Conservation (phyloP, 306 rosid genomes). For the Cicer judaicum region DNA sequence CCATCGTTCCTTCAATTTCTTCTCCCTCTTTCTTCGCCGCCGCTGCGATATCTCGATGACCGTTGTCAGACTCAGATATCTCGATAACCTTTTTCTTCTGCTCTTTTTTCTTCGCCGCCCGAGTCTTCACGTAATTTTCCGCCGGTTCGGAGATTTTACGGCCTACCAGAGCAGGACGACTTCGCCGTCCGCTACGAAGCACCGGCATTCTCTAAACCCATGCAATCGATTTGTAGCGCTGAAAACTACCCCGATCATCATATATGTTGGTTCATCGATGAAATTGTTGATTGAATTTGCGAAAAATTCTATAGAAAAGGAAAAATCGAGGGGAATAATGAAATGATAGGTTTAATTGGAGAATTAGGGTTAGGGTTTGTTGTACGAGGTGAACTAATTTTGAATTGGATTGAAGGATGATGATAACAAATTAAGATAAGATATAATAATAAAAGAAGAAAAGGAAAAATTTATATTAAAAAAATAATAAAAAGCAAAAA, state of each 20-base stretch:
- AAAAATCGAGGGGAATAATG: not conserved
- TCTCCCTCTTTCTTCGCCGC: slow-evolving; percentile 36
- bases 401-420: slow-evolving; percentile 7
- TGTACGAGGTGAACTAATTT: slow-evolving; percentile 5
- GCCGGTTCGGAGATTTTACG: slow-evolving; percentile 52
- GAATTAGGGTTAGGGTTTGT: slow-evolving; percentile 58
- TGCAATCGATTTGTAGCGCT: slow-evolving; percentile 59
- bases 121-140: slow-evolving; percentile 66
- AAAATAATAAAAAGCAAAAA: no score
- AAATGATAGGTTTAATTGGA: not conserved
- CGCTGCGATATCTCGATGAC: no score
- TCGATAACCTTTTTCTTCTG: slow-evolving; percentile 56
- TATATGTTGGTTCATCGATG: slow-evolving; percentile 57
- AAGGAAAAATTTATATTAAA: no score
- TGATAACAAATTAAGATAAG: not conserved
- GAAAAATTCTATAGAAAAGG: not conserved
- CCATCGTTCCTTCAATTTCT: slow-evolving; percentile 60
- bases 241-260: slow-evolving; percentile 62
- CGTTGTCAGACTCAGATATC: slow-evolving; percentile 61
- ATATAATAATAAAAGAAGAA: not conserved
- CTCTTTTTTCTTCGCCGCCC: slow-evolving; percentile 59
- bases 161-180: slow-evolving; percentile 76
- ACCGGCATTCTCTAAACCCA: slow-evolving; percentile 91
- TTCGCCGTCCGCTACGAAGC: slow-evolving; percentile 82
- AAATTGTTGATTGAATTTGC: slow-evolving; percentile 15